Base-by-base conservation (phyloP, 2,329 filamentous ascomycete species). In the Xylariaceae sp. region DNA sequence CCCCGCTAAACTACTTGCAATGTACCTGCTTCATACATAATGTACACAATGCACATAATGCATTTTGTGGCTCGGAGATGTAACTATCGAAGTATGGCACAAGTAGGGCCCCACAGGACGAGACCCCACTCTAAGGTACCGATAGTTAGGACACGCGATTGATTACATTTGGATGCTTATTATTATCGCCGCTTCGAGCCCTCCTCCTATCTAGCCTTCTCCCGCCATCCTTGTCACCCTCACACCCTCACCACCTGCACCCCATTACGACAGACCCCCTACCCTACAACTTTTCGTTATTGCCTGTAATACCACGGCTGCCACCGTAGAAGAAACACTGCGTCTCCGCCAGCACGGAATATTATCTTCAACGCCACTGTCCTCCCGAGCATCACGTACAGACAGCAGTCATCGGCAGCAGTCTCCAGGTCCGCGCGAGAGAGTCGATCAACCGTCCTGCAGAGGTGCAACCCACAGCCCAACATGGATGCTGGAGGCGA, bases 401-500 rank as follows among this genome's bases (percentile, higher is more conserved):
- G 39, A n/a, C 50, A 45, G 11, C 17, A 55, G 34, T 48, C 52
- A 51, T 53, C 23, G 39, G 15, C 50, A 45, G 11, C 17, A 55
- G 34, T 48, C 52, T 56, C 39, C 11, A 37, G 55, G 15, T 18
- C 45, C 57, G 56, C 50, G 59, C 48, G 60, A 54, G 49, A 23
- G 60, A 60, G n/a, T n/a, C 53, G 35, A 47, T 10, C 44, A 51
- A 39, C 15, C 55, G 47, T 56, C 56, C 56, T 48, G 49, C 57
- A 50, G 45, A 61, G 66, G 67, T 66, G 66, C 62, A 63, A 56
- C 65, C 60, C 63, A 67, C 63, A 59, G 57, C 63, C 66, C 74
- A 75, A 63, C 72, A 83, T 83, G 81, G 81, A 84, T 67, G 68
- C 77, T 67, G 79, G 78, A 67, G 75, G 70, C 59, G 69, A 73